Evolutionary conservation across 148 eudicot genomes (phyloP).

Genomic region (Rheum nobile): DNA sequence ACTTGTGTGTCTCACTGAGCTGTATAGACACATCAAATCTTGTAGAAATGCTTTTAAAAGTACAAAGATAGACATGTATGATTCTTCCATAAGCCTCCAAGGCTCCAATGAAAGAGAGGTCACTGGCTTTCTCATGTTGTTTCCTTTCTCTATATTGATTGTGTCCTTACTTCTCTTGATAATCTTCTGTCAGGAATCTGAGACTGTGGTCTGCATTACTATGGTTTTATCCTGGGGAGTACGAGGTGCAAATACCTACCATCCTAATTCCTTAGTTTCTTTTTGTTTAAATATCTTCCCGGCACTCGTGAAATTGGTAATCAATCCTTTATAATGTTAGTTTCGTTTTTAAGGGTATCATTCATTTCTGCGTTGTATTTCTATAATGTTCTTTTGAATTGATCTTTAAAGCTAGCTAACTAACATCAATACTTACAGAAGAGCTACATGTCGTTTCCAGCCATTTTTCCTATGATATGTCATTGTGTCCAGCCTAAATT

Average conservation of each 20-base stretch:
- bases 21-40: not conserved
- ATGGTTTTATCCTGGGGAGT: conserved; percentile 95
- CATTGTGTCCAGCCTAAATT: not conserved
- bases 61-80: not conserved
- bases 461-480: not conserved
- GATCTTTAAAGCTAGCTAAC: not conserved
- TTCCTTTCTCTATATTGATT: not conserved
- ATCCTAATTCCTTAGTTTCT: not conserved
- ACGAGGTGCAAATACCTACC: conserved; percentile 49
- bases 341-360: not conserved
- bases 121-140: not conserved
- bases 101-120: no score
- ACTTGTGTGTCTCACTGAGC: not conserved
- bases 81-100: no score
- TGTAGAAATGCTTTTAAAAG: not conserved
- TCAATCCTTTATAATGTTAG: not conserved
- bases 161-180: not conserved
- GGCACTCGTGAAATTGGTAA: not conserved
- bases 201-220: conserved; percentile 55
- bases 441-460: not conserved
- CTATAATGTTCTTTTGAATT: not conserved
- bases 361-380: not conserved
- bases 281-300: not conserved
- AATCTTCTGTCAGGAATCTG: conserved; percentile 39
- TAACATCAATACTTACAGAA: not conserved